Base-by-base conservation (phyloP, 805 yeast species). In the Sugiyamaella marilandica region DNA sequence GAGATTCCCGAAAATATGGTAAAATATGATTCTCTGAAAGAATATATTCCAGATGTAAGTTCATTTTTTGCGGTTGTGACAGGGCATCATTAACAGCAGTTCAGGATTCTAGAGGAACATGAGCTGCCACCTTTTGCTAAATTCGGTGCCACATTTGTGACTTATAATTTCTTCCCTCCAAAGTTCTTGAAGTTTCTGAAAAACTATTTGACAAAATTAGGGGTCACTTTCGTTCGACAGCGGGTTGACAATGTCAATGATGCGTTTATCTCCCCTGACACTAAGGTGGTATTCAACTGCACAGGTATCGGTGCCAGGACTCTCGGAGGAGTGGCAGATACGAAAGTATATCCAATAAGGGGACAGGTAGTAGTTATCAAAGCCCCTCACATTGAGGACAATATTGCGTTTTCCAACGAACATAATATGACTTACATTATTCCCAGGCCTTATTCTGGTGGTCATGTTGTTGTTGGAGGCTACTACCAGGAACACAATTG, bases 101-200 rank as follows among this genome's bases (percentile, higher is more conserved):
- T 49, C 37, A 9, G 31, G 29, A 33, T 70, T 1, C 53, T 83
- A 16, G 64, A 72, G 9, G 35, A 58, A 5, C 58, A 55, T 0
- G 70, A 75, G 32, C 65, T 83, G 32, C 84, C 84, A 5, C 60
- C 59, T 9, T 86, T 85, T 1, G 79, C 72, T 2, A 71, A 59
- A 8, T 82, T 67, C 61, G 94, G 90, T 13, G 75, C 83, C 47
- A 47, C 37, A 24, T 82, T 77, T 65, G 69, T 71, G 14, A 74
- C 87, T 1, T 84, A 85, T 84, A 81, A 82, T 63, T 85, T 86
- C 74, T 83, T 84, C 65, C 78, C 89, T 61, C 91, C 92, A 0
- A 67, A 72, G 43, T 83, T 84, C 62, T 66, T 85, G 36, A 63
- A 65, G 41, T 76, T 73, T 50, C 66, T 86, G 52, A 68, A 73